A percentile compares a stretch with the other conserved stretches of the same genome.
phyloP scores from a whole-genome alignment of 331 rosid species.

The Quercus phellos region DNA sequence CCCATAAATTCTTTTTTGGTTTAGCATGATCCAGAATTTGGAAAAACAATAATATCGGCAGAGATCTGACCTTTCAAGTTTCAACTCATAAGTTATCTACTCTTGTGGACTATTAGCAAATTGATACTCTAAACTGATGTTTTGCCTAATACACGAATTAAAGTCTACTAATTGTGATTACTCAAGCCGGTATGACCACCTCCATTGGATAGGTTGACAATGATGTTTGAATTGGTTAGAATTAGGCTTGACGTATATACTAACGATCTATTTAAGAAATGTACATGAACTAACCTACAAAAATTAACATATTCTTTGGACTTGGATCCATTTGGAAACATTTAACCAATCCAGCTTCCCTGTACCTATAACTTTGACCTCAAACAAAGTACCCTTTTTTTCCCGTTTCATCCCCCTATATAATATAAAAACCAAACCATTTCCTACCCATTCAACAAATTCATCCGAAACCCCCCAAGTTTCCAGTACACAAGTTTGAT shows the following conservation, averaged over 20 bases:
- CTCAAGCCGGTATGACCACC: background rate
- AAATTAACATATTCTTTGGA: conserved; percentile 32
- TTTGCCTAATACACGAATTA: background rate
- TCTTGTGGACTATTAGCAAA: conserved; percentile 12
- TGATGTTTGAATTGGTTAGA: conserved; percentile 8
- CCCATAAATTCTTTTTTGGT: no score
- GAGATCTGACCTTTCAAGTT: conserved; percentile 11
- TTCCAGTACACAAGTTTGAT: background rate
- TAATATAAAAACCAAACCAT: background rate
- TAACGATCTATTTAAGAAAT: background rate
- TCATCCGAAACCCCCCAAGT: background rate
- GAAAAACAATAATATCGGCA: background rate
- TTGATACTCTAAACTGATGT: conserved; percentile 27
- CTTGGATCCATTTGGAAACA: conserved; percentile 32
- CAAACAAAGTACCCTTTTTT: conserved; percentile 1
- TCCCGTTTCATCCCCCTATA: background rate
- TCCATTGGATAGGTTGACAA: background rate
- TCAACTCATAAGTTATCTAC: background rate
- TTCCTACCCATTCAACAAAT: background rate
- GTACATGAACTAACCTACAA: conserved; percentile 34
- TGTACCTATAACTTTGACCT: conserved; percentile 26
- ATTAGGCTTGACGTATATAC: conserved; percentile 13
- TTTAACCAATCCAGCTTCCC: conserved; percentile 9
- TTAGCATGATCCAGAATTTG: conserved; percentile 8
- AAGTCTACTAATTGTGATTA: background rate